Evolutionary conservation across 345 rosid species (phyloP).

Genomic region (Atalantia buxifolia): DNA sequence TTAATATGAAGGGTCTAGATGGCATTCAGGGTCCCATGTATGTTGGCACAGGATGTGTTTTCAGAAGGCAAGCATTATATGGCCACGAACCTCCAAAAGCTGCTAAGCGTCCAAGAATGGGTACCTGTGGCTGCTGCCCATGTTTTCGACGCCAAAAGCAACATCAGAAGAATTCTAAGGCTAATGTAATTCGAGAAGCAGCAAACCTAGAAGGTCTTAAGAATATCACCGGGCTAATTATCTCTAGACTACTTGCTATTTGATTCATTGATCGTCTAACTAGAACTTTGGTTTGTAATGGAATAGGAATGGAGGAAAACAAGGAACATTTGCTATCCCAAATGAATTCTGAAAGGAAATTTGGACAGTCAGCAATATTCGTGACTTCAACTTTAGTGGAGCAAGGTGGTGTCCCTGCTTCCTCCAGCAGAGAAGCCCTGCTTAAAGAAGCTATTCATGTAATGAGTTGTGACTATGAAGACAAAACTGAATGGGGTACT

Average conservation of each 20-base stretch:
- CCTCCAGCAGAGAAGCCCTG: slow-evolving; percentile 88
- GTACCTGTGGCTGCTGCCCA: slow-evolving; percentile 86
- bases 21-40: slow-evolving; percentile 94
- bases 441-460: slow-evolving; percentile 99
- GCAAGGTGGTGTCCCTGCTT: slow-evolving; percentile 91
- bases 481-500: slow-evolving; percentile 93
- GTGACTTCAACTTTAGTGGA: slow-evolving; percentile 92
- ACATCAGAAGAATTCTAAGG: slow-evolving; percentile 36
- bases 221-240: not conserved
- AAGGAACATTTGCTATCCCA: slow-evolving; percentile 80
- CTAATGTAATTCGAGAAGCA: slow-evolving; percentile 43
- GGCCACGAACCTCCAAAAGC: slow-evolving; percentile 93
- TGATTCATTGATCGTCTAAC: not conserved
- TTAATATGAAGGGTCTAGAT: slow-evolving; percentile 82
- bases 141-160: slow-evolving; percentile 69
- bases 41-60: slow-evolving; percentile 96
- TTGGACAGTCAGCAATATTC: slow-evolving; percentile 85
- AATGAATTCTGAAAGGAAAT: slow-evolving; percentile 84
- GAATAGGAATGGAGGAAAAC: slow-evolving; percentile 53
- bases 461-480: slow-evolving; percentile 93
- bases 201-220: slow-evolving; percentile 53
- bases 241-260: not conserved
- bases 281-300: not conserved
- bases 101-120: slow-evolving; percentile 92
- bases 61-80: slow-evolving; percentile 85